phyloP scores from a whole-genome alignment of 2,329 filamentous ascomycete species.

The Passalora sequoiae region DNA sequence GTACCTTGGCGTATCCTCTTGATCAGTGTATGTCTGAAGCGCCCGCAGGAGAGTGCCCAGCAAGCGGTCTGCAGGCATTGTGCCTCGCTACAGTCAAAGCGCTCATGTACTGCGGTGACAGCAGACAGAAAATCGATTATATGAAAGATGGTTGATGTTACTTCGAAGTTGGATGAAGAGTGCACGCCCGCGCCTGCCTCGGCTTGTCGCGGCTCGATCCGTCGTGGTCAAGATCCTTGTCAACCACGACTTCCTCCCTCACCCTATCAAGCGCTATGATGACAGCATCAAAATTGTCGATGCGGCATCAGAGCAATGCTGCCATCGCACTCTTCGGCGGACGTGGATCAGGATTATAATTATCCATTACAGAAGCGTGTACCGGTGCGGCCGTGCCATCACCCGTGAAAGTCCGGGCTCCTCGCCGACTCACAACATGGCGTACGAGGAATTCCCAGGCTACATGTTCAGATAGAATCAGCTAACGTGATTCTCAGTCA shows the following conservation, averaged over 20 bases:
- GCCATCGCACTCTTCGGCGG: too few species aligned
- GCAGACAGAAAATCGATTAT: neutral
- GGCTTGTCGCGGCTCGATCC: neutral
- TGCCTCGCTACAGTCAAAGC: neutral
- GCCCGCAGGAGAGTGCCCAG: constrained; percentile 63
- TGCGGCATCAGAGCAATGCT: too few species aligned
- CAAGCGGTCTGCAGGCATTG: constrained; percentile 63
- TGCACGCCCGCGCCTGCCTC: constrained; percentile 1
- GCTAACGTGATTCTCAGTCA: constrained; percentile 16
- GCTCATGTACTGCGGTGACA: too few species aligned
- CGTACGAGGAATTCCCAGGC: neutral
- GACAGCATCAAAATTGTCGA: neutral
- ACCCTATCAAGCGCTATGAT: neutral
- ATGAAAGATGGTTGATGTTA: neutral
- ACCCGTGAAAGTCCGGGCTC: too few species aligned
- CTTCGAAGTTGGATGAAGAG: too few species aligned
- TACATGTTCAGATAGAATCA: neutral
- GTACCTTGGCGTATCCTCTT: constrained; percentile 57
- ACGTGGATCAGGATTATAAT: too few species aligned
- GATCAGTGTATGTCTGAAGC: constrained; percentile 53
- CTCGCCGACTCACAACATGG: constrained; percentile 7
- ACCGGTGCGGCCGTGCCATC: too few species aligned
- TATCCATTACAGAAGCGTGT: too few species aligned
- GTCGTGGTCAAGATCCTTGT: neutral
- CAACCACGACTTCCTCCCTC: neutral